Evolutionary conservation across 2,329 filamentous ascomycete genomes (phyloP), one percentile per base, ranked within the genome.

Genomic region (Calonectria naviculata): DNA sequence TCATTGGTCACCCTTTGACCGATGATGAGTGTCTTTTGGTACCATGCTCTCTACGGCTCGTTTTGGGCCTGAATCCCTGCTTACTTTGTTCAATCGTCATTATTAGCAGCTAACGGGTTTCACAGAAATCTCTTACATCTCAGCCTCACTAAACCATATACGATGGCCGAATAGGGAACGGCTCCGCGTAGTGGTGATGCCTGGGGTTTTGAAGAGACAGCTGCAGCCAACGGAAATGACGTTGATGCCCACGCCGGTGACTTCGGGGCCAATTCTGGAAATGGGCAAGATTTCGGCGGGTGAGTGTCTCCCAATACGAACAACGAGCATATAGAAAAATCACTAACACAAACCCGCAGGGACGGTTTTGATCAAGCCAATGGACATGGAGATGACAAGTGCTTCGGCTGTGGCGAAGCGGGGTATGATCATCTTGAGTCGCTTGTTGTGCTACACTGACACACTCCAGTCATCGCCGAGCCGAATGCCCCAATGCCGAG

Each of bases 371-470:
- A 69, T 24, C 34, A 54, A 29, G 58, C 28, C n/a, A 64, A 67
- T 10, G 62, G 44, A n/a, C 19, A 64, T 52, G 73, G 68, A 28
- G 75, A 79, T 38, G 76, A 78, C 42, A 81, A 82, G 56, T 84
- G 82, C 71, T 83, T 83, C 67, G 79, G 79, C 29, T 85, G 83
- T 47, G 81, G 81, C n/a, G 78, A 84, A 64, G 47, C 75, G 54
- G 81, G 83, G 83, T 84, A 75, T 65, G 78, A 19, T 31, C 4
- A 6, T 5, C 38, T 52, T 44, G n/a, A 2, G 13, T n/a, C 4
- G 4, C 29, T 19, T 7, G 4, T 4, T 49, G 46, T 68, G 38
- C 62, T n/a, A 41, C 29, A 31, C 73, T 78, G 19, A 77, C 54
- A 56, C 9, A 34, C 52, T 38, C 0, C 52, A 80, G 81, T 7